Percentiles rank a stretch among this genome's conserved stretches.
Conservation (phyloP, 1,284 basidiomycete species). For the Fomitiporia mediterranea region DNA sequence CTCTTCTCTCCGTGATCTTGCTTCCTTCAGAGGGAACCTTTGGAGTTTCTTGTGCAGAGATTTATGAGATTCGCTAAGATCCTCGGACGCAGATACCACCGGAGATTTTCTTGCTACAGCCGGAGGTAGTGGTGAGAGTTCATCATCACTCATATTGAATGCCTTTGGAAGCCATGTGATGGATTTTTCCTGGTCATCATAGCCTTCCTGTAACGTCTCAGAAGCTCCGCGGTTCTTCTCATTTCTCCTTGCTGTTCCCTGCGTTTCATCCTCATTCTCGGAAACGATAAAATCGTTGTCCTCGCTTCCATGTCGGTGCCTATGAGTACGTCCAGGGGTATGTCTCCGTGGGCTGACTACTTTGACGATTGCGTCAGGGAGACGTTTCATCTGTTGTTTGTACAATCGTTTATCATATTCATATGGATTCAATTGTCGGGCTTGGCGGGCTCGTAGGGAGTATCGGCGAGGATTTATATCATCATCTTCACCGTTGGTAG, state of each 20-base stretch:
- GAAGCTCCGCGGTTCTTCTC: conserved; percentile 9
- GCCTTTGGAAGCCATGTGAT: conserved; percentile 10
- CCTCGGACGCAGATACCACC: neutral
- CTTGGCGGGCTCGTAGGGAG: conserved; percentile 44
- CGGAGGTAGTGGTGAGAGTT: conserved; percentile 2
- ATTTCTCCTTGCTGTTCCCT: conserved; percentile 14
- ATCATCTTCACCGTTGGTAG: conserved; percentile 4
- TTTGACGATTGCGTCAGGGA: conserved; percentile 58
- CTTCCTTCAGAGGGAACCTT: conserved; percentile 11
- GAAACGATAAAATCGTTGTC: conserved; percentile 28
- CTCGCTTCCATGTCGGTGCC: conserved; percentile 24
- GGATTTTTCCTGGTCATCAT: neutral
- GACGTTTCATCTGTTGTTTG: conserved; percentile 38
- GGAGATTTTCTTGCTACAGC: neutral
- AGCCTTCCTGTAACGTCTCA: conserved; percentile 2
- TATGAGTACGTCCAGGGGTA: conserved; percentile 1
- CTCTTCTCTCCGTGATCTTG: neutral
- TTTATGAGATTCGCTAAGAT: neutral
- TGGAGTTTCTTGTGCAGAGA: neutral
- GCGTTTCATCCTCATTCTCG: conserved; percentile 20
- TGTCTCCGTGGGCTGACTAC: conserved; percentile 29
- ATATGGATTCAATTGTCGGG: conserved; percentile 52
- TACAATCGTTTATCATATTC: conserved; percentile 46
- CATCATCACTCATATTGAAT: conserved; percentile 17
- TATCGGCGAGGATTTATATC: conserved; percentile 35